Conservation (phyloP, 257 asterid species). For the Scutellaria barbata region DNA sequence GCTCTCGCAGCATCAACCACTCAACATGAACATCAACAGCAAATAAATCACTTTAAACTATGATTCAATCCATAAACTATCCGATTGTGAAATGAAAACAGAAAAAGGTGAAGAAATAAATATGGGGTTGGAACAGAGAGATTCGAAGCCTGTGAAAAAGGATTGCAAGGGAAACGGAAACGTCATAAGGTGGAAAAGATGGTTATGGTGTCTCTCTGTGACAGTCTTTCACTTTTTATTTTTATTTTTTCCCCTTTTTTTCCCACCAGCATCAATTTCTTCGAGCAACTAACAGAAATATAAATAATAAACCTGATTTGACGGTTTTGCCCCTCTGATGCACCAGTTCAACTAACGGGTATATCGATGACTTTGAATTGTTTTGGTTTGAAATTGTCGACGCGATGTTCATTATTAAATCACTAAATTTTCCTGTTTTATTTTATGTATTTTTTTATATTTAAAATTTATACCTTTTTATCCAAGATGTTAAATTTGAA, state of each 20-base stretch:
- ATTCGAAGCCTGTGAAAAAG: constrained; percentile 29
- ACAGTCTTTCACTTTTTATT: constrained; percentile 23
- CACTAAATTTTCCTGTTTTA: no score
- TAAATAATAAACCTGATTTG: not conserved
- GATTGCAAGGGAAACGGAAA: constrained; percentile 37
- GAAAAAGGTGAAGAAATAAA: not conserved
- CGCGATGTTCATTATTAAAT: not conserved
- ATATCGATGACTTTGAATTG: constrained; percentile 30
- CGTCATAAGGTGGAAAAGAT: constrained; percentile 28
- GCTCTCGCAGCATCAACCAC: constrained; percentile 17
- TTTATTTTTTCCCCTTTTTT: constrained; percentile 5
- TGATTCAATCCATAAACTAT: not conserved
- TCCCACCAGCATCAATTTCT: constrained; percentile 31
- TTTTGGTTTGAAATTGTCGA: not conserved
- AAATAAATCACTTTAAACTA: not conserved
- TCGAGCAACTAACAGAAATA: constrained; percentile 34
- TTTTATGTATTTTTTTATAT: no score
- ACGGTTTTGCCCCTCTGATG: constrained; percentile 11
- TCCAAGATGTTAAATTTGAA: no score
- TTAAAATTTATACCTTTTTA: no score
- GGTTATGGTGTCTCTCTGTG: constrained; percentile 32
- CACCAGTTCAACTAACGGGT: constrained; percentile 42
- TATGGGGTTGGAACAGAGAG: constrained; percentile 23
- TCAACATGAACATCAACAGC: not conserved
- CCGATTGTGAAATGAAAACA: not conserved